Evolutionary conservation across 768 basidiomycete genomes (phyloP).

Genomic region (Mrakia blollopis): DNA sequence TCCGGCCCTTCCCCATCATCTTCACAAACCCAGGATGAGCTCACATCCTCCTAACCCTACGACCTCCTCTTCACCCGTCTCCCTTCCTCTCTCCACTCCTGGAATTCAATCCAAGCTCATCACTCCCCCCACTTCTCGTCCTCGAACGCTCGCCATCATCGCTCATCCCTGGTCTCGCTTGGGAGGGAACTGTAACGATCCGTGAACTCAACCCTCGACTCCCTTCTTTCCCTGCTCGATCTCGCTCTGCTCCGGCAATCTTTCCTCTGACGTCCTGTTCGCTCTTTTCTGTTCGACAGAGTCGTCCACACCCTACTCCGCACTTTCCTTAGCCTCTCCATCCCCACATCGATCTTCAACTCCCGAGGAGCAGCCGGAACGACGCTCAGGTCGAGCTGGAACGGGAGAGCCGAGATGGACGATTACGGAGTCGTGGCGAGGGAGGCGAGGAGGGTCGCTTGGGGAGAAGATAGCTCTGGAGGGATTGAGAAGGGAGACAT

Average conservation of each 20-base stretch:
- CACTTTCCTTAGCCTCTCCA: neutral
- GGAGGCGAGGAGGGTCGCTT: neutral
- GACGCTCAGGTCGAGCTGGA: neutral
- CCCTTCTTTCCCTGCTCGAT: too few relatives aligned
- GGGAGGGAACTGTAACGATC: neutral
- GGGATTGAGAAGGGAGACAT: neutral
- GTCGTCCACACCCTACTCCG: neutral
- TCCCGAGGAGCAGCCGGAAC: neutral
- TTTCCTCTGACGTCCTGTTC: neutral
- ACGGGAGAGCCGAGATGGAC: neutral
- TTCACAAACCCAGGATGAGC: neutral
- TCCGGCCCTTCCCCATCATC: too few relatives aligned
- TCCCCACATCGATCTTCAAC: neutral
- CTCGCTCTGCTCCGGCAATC: too few relatives aligned
- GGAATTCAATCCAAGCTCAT: neutral
- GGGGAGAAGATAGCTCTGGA: neutral
- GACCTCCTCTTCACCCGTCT: neutral
- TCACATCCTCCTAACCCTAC: neutral
- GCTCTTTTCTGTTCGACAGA: neutral
- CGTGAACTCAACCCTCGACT: neutral
- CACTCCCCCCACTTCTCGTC: neutral
- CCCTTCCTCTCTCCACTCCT: neutral
- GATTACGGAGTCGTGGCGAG: neutral
- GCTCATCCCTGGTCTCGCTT: neutral
- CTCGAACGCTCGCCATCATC: neutral